Conservation (phyloP, 2,329 filamentous ascomycete genomes). For the Colletotrichum spinosum region DNA sequence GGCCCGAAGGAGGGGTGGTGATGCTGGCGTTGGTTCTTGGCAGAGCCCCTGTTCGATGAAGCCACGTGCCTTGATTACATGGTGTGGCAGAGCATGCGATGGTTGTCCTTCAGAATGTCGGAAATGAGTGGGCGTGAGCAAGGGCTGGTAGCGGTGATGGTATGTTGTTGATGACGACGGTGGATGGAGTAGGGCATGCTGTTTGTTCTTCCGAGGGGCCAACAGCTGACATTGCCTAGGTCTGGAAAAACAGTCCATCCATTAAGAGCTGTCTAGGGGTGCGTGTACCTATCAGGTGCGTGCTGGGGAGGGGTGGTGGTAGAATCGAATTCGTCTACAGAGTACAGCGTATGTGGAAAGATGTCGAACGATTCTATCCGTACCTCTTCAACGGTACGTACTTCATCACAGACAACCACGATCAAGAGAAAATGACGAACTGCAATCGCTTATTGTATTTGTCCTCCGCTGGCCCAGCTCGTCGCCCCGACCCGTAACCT, state of each 20-base stretch:
- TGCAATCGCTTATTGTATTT: slow-evolving; percentile 21
- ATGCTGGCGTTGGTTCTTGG: slow-evolving; percentile 3
- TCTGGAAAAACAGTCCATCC: neutral
- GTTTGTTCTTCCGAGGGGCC: neutral
- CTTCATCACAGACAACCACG: neutral
- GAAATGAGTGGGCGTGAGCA: neutral
- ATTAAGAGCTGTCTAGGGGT: neutral
- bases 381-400: neutral
- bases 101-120: neutral
- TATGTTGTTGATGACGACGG: too few relatives aligned
- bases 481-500: slow-evolving; percentile 17
- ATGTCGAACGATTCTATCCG: neutral
- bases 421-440: neutral
- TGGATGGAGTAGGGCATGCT: neutral
- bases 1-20: neutral
- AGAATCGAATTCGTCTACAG: slow-evolving; percentile 2
- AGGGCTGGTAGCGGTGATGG: neutral
- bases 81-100: slow-evolving; percentile 1
- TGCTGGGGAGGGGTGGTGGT: slow-evolving; percentile 17
- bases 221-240: neutral
- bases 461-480: neutral
- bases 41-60: neutral
- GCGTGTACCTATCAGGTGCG: neutral
- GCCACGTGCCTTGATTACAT: neutral
- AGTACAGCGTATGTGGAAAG: too few relatives aligned